Evolutionary conservation across 768 basidiomycete species (phyloP), one percentile per base, ranked within the genome.

Genomic region (Clavulina sp.): DNA sequence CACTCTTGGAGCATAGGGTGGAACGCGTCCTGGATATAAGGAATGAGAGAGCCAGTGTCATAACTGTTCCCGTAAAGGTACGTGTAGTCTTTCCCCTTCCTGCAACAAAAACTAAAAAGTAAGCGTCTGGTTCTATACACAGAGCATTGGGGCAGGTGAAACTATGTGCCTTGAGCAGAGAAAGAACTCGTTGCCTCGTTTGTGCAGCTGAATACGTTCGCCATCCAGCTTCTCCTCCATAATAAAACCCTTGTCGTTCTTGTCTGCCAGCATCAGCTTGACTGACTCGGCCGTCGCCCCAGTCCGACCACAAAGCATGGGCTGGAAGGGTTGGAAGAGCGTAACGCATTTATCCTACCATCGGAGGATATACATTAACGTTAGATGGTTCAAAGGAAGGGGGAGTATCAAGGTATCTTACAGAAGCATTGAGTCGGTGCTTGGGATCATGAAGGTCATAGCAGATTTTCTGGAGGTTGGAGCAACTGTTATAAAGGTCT

Each of bases 221-320:
- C 95, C 95, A 58, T 99, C 95, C 2, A 97, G 72, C 62, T 97
- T 99, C 67, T 99, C 95, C 63, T 99, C 95, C 33, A 99, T 83
- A 55, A 88, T 68, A 60, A 99, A 99, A 9, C 13, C 24, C 43
- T 46, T 28, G 36, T 13, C 36, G 36, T 21, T 38, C 40, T 78
- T 74, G 4, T 70, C 63, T 5, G 77, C 76, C 19, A 75, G 76
- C 81, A 99, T 92, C 53, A 81, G 76, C 57, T 80, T 84, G 46
- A 93, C 78, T 0, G 88, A 78, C 26, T 86, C 82, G 58, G 84
- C 82, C 24, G 93, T 75, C 56, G 75, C 83, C 56, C 73, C 76
- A 0, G 79, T 82, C 4, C 93, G 77, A 60, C 85, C 88, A 68
- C 89, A 95, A 36, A 99, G 72, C 83, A 96, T 96, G 0, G 95